These are phyloP conservation scores for Lentinula aciculospora DNA, from an alignment of 768 basidiomycete genomes.

Conservation along the genomic window DNA sequence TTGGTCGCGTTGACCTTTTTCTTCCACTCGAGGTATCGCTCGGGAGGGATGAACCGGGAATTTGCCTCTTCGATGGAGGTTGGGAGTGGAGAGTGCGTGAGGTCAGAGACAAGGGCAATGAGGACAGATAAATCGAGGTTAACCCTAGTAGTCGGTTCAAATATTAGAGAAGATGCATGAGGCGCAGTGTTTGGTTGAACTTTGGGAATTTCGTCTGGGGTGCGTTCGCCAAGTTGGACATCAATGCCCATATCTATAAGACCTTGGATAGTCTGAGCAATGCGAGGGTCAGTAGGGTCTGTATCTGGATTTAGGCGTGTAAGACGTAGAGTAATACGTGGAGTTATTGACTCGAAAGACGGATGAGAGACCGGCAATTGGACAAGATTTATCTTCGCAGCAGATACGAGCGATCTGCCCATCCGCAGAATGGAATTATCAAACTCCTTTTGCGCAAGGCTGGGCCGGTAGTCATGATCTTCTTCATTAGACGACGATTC, in stretches of 20 bases:
- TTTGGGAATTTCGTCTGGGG: neutral
- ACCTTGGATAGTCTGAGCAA: slow-evolving; percentile 49
- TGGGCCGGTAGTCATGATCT: slow-evolving; percentile 26
- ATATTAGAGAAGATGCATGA: slow-evolving; percentile 10
- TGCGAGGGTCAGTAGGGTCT: slow-evolving; percentile 34
- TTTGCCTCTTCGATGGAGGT: slow-evolving; percentile 49
- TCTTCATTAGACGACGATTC: slow-evolving; percentile 35
- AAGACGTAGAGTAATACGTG: slow-evolving; percentile 55
- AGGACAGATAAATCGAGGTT: slow-evolving; percentile 83
- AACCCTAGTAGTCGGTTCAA: slow-evolving; percentile 52
- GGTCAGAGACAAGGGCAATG: slow-evolving; percentile 79
- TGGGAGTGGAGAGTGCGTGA: slow-evolving; percentile 71
- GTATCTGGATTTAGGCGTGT: slow-evolving; percentile 57
- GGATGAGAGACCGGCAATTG: slow-evolving; percentile 21
- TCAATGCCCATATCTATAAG: slow-evolving; percentile 60
- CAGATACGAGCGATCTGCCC: slow-evolving; percentile 61
- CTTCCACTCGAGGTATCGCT: slow-evolving; percentile 59
- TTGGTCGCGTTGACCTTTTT: slow-evolving; percentile 15
- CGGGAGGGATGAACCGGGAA: slow-evolving; percentile 56
- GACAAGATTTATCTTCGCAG: slow-evolving; percentile 54
- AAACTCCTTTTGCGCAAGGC: slow-evolving; percentile 45
- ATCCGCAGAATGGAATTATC: slow-evolving; percentile 73
- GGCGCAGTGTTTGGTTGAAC: neutral
- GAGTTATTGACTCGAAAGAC: slow-evolving; percentile 24
- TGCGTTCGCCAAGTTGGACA: slow-evolving; percentile 60